Conservation (phyloP, 352 stramenopile genomes). For the Pythium brassicae region DNA sequence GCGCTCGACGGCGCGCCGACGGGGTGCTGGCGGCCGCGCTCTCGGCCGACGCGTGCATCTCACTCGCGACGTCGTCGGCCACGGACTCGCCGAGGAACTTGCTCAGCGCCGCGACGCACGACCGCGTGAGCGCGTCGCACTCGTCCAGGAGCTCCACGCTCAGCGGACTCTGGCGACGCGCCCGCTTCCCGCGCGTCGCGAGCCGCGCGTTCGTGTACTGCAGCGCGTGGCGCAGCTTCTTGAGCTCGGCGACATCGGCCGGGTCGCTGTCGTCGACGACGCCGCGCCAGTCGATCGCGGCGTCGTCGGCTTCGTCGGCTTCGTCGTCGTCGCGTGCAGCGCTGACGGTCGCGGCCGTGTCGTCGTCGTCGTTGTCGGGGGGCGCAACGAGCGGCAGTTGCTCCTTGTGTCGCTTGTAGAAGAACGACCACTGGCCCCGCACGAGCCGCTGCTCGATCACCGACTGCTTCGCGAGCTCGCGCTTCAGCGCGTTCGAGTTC, state of each 20-base stretch:
- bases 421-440: constrained; percentile 53
- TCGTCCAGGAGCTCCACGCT: constrained; percentile 44
- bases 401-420: constrained; percentile 44
- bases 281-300: constrained; percentile 23
- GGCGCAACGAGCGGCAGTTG: constrained; percentile 2
- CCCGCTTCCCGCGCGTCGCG: constrained; percentile 18
- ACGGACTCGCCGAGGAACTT: constrained; percentile 49
- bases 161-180: constrained; percentile 2
- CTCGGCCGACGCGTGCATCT: neutral
- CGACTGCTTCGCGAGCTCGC: constrained; percentile 44
- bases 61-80: neutral
- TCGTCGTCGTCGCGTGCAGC: neutral
- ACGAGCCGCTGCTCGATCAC: constrained; percentile 54
- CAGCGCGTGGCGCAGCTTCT: constrained; percentile 68
- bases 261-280: constrained; percentile 43
- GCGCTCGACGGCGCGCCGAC: constrained; percentile 2
- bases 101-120: constrained; percentile 52
- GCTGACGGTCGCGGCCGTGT: neutral
- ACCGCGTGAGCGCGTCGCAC: constrained; percentile 54
- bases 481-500: constrained; percentile 58
- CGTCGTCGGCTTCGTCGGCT: neutral
- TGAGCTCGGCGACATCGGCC: constrained; percentile 60
- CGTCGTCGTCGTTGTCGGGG: neutral
- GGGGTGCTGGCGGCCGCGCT: neutral
- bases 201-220: constrained; percentile 39